Conservation (phyloP, 345 rosid species). For the Kernera saxatilis region DNA sequence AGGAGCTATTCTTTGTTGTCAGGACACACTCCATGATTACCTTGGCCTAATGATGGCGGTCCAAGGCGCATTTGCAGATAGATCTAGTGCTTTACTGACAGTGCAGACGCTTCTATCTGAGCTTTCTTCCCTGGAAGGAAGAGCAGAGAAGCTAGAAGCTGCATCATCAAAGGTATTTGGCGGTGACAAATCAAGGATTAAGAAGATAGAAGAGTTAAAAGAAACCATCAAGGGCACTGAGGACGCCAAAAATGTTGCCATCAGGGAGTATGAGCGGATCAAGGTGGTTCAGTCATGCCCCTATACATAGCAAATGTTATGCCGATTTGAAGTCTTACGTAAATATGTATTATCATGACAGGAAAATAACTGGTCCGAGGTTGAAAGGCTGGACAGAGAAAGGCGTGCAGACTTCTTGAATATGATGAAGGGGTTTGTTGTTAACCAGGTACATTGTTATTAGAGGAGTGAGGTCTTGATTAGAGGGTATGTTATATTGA, state of each 20-base stretch:
- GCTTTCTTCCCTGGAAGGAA: slow-evolving; percentile 56
- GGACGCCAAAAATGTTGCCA: slow-evolving; percentile 84
- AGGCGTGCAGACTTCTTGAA: slow-evolving; percentile 71
- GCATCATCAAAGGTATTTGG: slow-evolving; percentile 94
- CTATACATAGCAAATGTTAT: background rate
- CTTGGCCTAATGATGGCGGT: slow-evolving; percentile 88
- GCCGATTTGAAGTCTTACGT: background rate
- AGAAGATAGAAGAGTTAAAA: slow-evolving; percentile 77
- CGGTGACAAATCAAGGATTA: slow-evolving; percentile 90
- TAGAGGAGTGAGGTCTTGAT: background rate
- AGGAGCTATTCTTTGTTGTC: slow-evolving; percentile 11
- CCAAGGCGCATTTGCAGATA: slow-evolving; percentile 81
- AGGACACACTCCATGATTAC: slow-evolving; percentile 93
- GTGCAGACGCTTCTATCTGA: slow-evolving; percentile 92
- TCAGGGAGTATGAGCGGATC: slow-evolving; percentile 79
- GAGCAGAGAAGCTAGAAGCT: slow-evolving; percentile 89
- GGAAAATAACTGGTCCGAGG: slow-evolving; percentile 83
- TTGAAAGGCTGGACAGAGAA: slow-evolving; percentile 82
- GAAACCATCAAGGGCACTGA: slow-evolving; percentile 75
- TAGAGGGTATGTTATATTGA: background rate
- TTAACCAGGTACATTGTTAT: slow-evolving; percentile 59
- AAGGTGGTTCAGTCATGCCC: slow-evolving; percentile 41
- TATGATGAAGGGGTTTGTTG: slow-evolving; percentile 93
- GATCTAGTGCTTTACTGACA: slow-evolving; percentile 81
- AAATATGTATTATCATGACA: slow-evolving; percentile 26